Evolutionary conservation across 371 early-diverging fungal species (phyloP), one percentile per base, ranked within the genome.

Genomic region (Hamiltosporidium magnivora): DNA sequence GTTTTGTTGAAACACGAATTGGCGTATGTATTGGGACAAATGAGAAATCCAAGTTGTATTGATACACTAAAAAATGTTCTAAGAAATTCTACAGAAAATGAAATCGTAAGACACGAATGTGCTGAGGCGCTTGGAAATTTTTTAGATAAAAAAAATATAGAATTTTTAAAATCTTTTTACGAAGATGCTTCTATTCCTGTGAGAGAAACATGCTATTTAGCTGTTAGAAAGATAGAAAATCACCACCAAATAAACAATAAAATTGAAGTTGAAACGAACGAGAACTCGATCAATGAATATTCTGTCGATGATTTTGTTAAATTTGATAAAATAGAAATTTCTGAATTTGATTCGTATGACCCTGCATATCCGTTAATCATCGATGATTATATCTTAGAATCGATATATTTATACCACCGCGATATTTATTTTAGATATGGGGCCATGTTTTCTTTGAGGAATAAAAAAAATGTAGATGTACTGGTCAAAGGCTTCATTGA

Each of bases 21-120:
- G 54, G 96, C 96, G 62, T 98, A 96, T 80, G 91, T 91, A 62
- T 84, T 98, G 65, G 99, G 99, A 62, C 97, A 98, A 83, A 95
- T 94, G 87, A 86, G 87, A 75, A 88, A 89, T 74, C 83, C 84
- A 43, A 73, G 80, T n/a, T 90, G 94, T 25, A 86, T 91, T 54
- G 83, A 85, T 0, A 79, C 85, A 14, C 85, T 98, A 14, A 72
- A 74, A 62, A 54, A 67, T 6, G 87, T 93, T 4, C 79, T 93
- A n/a, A 80, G 79, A 44, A 79, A 89, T 69, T 70, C 75, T 53
- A 68, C 79, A 0, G 88, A 93, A 78, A 89, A 92, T 75, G 88
- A 88, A 58, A 96, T 98, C 90, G 96, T 95, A 43, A 86, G 97
- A 14, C 99, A 98, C 77, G 99, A 94, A 83, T 87, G 86, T 69